Evolutionary conservation across 768 basidiomycete species (phyloP).

Genomic region (Pulveroboletus frians): DNA sequence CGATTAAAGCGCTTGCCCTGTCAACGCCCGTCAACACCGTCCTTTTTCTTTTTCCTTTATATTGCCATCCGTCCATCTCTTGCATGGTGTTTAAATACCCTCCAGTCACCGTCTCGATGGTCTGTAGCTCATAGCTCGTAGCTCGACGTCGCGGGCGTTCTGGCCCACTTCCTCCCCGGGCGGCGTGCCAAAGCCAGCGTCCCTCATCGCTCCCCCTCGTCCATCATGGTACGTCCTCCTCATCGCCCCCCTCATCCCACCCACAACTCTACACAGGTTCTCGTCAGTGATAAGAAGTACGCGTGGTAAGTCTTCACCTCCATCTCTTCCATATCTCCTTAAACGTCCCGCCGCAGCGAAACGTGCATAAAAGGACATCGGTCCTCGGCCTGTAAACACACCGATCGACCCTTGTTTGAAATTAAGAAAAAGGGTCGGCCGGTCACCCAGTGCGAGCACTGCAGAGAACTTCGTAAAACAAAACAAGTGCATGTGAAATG

Average conservation of each 20-base stretch:
- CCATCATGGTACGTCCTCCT: conserved; percentile 40
- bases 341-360: conserved; percentile 45
- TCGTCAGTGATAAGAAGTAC: conserved; percentile 74
- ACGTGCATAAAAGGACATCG: conserved; percentile 94
- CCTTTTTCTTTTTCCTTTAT: conserved; percentile 27
- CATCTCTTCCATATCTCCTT: conserved; percentile 5
- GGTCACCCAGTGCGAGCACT: conserved; percentile 51
- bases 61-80: conserved; percentile 6
- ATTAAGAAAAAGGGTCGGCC: conserved; percentile 64
- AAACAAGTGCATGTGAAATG: conserved; percentile 44
- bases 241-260: neutral
- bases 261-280: conserved; percentile 41
- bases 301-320: conserved; percentile 57
- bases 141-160: conserved; percentile 52
- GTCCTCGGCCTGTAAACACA: conserved; percentile 84
- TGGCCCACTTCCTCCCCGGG: conserved; percentile 35
- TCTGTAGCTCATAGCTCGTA: conserved; percentile 41
- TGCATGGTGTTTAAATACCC: conserved; percentile 46
- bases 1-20: conserved; percentile 34
- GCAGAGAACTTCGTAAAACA: conserved; percentile 42
- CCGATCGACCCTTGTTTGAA: conserved; percentile 81
- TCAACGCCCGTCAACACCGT: conserved; percentile 51
- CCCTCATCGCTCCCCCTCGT: conserved; percentile 2
- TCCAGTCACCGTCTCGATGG: conserved; percentile 26
- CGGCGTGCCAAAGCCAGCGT: conserved; percentile 16